Evolutionary conservation across 164 flowering plant genomes (phyloP), one percentile per base, ranked within the genome.

Genomic region (Umbilicus rupestris): DNA sequence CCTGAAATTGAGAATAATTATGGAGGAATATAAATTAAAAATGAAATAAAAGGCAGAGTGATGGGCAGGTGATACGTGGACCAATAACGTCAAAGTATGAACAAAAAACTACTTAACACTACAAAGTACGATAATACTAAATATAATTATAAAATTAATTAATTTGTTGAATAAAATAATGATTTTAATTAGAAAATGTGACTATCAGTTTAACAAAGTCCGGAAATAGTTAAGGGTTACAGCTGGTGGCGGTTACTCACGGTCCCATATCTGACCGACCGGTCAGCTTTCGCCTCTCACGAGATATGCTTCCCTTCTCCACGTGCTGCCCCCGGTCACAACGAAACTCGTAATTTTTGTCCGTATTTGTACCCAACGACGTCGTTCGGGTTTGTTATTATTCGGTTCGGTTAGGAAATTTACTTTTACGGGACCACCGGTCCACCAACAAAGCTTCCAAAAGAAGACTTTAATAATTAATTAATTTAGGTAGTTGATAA

Each of bases 251-350:
- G 19, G 60, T 55, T 55, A 55, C 22, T 55, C 33, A n/a, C 33
- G 60, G 60, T 28, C 60, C 60, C 60, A 28, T 55, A 14, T 55
- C 60, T 28, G 60, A 55, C 60, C 60, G 33, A 55, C 60, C 60
- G 17, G 60, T 55, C 60, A 52, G 58, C 58, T 52, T 24, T 52
- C 29, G 30, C 60, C 33, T 11, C 28, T 55, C 33, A 55, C 60
- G 60, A 55, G 60, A 55, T 26, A 55, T 55, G 31, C 60, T 55
- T 55, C 60, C 31, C 33, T 26, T 55, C 33, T 28, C 60, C 60
- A 55, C 60, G 60, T 55, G 60, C 60, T 28, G 19, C 31, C 60
- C n/a, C 30, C 58, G 58, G 58, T 52, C 58, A 52, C 22, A 35
- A 35, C 37, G 37, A 35, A 35, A 35, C 22, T 3, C 19, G 52